phyloP scores from a whole-genome alignment of 495 filamentous ascomycete genomes.

The Viridothelium virens region DNA sequence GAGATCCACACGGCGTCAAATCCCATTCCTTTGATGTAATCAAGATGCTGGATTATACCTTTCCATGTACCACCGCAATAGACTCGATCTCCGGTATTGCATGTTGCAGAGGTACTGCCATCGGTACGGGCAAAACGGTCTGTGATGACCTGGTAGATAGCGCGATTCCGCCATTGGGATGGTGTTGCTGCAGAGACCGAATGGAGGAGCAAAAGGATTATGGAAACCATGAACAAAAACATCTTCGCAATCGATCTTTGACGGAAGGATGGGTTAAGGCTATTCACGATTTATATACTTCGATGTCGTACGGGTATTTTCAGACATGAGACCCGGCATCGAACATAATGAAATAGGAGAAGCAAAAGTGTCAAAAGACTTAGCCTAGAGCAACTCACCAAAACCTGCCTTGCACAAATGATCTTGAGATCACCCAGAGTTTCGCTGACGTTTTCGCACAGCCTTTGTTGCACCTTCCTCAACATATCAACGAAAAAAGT shows the following conservation, averaged over 20 bases:
- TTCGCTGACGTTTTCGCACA: neutral
- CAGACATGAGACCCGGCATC: neutral
- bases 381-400: neutral
- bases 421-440: neutral
- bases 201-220: neutral
- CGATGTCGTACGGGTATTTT: neutral
- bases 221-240: neutral
- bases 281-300: neutral
- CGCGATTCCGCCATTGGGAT: slow-evolving; percentile 38
- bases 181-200: slow-evolving; percentile 19
- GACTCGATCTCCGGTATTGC: slow-evolving; percentile 41
- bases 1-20: slow-evolving; percentile 83
- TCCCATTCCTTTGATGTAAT: slow-evolving; percentile 70
- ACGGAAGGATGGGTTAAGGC: neutral
- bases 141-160: slow-evolving; percentile 68
- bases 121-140: slow-evolving; percentile 67
- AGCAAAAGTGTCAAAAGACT: neutral
- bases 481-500: too few species aligned
- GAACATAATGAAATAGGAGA: neutral
- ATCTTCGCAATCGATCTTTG: neutral
- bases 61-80: slow-evolving; percentile 74
- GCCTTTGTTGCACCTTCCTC: neutral
- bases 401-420: neutral
- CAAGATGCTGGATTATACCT: slow-evolving; percentile 62
- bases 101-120: slow-evolving; percentile 51